phyloP scores from a whole-genome alignment of 2,329 filamentous ascomycete species.

The Calonectria pteridis region DNA sequence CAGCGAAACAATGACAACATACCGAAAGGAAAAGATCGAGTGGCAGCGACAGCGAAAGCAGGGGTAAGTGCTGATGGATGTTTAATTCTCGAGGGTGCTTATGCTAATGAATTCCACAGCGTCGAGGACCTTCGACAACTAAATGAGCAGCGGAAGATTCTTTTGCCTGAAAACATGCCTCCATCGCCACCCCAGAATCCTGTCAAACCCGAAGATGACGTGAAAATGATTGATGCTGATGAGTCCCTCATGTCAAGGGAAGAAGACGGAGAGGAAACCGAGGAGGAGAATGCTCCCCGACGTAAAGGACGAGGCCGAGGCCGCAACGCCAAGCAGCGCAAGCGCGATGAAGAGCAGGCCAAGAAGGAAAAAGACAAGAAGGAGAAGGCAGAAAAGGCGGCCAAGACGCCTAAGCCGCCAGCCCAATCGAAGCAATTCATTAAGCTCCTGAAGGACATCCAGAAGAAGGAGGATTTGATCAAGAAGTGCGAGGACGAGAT shows the following conservation, averaged over 20 bases:
- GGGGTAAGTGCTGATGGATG: constrained; percentile 61
- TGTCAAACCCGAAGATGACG: constrained; percentile 65
- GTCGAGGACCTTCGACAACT: constrained; percentile 78
- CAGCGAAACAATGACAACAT: constrained; percentile 92
- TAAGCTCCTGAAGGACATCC: constrained; percentile 88
- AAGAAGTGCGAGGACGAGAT: constrained; percentile 89
- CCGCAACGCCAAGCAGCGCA: constrained; percentile 75
- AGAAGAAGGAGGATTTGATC: constrained; percentile 85
- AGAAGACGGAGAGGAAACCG: constrained; percentile 75
- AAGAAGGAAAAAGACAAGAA: constrained; percentile 59
- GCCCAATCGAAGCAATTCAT: constrained; percentile 91
- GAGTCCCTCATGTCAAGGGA: constrained; percentile 68
- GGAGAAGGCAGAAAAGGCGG: constrained; percentile 60
- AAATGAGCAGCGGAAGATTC: constrained; percentile 79
- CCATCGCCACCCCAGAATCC: constrained; percentile 69
- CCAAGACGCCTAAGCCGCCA: constrained; percentile 69
- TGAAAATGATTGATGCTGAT: constrained; percentile 73
- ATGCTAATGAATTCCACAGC: constrained; percentile 55
- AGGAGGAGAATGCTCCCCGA: constrained; percentile 72
- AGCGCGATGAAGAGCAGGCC: constrained; percentile 81
- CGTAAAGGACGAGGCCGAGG: constrained; percentile 67
- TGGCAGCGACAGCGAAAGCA: constrained; percentile 83
- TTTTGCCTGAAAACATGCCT: constrained; percentile 79
- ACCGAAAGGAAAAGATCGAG: constrained; percentile 96
- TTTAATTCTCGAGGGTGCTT: neutral